Evolutionary conservation across 106 monocot genomes (phyloP).

Genomic region (Acanthochlamys bracteata): DNA sequence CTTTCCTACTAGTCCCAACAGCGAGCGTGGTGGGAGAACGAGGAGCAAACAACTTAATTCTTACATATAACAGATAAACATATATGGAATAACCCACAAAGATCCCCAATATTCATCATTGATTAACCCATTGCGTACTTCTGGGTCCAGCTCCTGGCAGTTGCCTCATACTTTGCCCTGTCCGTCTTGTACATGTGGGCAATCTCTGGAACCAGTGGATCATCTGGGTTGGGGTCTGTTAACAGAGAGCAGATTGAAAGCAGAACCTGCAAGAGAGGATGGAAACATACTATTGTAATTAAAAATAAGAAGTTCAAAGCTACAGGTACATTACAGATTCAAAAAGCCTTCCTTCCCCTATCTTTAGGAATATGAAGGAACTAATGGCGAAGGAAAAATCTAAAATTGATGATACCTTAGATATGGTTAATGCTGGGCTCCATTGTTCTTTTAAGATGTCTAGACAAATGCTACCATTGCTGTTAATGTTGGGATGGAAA

Average conservation of each 20-base stretch:
- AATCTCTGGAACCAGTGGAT: constrained; percentile 34
- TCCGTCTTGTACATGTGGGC: constrained; percentile 43
- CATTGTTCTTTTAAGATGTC: constrained; percentile 38
- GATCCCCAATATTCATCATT: background rate
- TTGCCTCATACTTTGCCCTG: constrained; percentile 31
- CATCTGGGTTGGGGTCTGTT: constrained; percentile 36
- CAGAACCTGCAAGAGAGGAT: constrained; percentile 23
- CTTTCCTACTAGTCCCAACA: background rate
- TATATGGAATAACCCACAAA: background rate
- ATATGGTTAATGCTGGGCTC: constrained; percentile 38
- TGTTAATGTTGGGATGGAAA: constrained; percentile 41
- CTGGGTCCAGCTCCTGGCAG: constrained; percentile 49
- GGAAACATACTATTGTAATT: background rate
- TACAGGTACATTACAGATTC: no score
- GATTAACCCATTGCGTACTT: constrained; percentile 32
- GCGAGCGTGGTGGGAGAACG: background rate
- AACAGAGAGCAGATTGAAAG: constrained; percentile 41
- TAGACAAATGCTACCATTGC: constrained; percentile 38
- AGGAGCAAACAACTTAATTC: constrained; percentile 8
- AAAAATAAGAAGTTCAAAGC: no score
- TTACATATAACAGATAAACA: constrained; percentile 6
- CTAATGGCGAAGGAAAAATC: background rate
- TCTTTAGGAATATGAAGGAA: background rate
- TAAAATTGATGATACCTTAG: constrained; percentile 13
- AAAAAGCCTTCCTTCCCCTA: no score